phyloP scores from a whole-genome alignment of 257 asterid genomes.

The Verbena officinalis region DNA sequence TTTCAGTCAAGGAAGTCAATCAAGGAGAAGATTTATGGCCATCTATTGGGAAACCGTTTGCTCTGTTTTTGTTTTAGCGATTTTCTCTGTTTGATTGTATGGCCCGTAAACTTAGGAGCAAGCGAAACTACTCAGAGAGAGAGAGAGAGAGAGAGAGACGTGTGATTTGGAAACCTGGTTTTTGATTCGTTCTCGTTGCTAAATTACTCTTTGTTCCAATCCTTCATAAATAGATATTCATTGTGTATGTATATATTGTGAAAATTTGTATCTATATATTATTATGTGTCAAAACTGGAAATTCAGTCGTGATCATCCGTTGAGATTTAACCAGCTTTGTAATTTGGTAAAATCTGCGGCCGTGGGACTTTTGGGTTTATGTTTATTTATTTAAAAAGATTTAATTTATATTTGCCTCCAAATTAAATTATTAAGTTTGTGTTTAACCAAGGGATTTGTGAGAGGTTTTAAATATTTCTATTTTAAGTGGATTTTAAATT shows the following conservation, averaged over 20 bases:
- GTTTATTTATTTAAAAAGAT: background rate
- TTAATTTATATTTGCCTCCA: background rate
- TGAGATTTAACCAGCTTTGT: conserved; percentile 1
- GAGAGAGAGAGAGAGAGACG: background rate
- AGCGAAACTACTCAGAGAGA: conserved; percentile 3
- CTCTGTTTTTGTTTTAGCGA: conserved; percentile 19
- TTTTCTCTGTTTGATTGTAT: background rate
- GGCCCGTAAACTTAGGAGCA: conserved; percentile 27
- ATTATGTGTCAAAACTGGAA: too few relatives aligned
- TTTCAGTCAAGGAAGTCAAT: background rate
- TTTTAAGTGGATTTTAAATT: too few relatives aligned
- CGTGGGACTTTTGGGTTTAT: background rate
- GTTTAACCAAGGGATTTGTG: background rate
- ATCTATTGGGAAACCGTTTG: conserved; percentile 18
- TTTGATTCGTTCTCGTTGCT: background rate
- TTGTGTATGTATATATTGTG: too few relatives aligned
- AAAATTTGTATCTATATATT: background rate
- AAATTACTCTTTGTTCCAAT: background rate
- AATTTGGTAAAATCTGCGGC: background rate
- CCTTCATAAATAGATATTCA: background rate
- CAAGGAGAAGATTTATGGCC: background rate
- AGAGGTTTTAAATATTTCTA: background rate
- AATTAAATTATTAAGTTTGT: too few relatives aligned
- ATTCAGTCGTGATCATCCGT: background rate
- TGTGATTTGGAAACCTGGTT: background rate